Percentiles rank a stretch among this genome's conserved stretches.
These are phyloP conservation scores for Ambrosia artemisiifolia DNA, from an alignment of 129 eudicot species.

Conservation along the genomic window DNA sequence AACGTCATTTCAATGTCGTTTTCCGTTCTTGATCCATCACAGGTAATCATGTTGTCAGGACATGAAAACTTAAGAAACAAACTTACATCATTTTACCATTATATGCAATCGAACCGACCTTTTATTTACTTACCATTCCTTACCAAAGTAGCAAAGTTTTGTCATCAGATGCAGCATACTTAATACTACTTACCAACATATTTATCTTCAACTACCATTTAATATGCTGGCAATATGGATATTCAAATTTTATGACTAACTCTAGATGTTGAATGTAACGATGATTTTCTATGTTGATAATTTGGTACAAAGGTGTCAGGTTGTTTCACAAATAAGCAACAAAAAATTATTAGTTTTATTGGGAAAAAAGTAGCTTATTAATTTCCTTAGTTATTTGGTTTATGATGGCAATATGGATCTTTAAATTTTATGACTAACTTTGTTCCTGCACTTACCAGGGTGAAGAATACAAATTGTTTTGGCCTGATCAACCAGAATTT, in stretches of 20 bases:
- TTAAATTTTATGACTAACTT: background rate
- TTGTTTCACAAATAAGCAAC: background rate
- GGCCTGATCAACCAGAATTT: constrained; percentile 84
- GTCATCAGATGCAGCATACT: background rate
- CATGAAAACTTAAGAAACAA: no score
- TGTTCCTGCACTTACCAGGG: constrained; percentile 36
- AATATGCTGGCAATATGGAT: no score
- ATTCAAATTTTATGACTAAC: no score
- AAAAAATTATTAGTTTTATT: background rate
- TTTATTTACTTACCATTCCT: background rate
- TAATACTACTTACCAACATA: background rate
- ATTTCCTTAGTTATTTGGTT: background rate
- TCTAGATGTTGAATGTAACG: background rate
- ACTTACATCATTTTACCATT: background rate
- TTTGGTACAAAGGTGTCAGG: background rate
- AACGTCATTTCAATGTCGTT: constrained; percentile 88
- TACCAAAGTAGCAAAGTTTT: background rate
- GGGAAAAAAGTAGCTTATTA: background rate
- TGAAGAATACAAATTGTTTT: constrained; percentile 58
- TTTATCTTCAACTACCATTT: background rate
- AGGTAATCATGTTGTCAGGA: no score
- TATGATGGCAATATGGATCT: background rate
- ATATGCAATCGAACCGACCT: background rate
- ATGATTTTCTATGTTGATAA: background rate
- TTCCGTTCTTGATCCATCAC: no score